phyloP scores from a whole-genome alignment of 2,329 filamentous ascomycete genomes.

The Fusarium aywerte region DNA sequence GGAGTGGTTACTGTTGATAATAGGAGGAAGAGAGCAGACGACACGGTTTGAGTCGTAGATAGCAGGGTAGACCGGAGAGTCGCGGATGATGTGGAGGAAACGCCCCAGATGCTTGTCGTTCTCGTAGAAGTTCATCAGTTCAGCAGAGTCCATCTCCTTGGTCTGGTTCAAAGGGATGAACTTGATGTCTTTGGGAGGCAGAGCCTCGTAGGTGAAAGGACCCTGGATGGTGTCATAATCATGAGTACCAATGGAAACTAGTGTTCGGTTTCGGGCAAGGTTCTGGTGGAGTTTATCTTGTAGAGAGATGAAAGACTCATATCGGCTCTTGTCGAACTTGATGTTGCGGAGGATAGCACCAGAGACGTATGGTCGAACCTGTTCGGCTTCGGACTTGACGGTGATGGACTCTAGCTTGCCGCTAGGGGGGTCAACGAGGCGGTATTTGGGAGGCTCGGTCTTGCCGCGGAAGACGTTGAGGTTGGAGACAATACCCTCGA shows the following conservation, averaged over 20 bases:
- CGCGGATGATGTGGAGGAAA: conserved; percentile 93
- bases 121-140: conserved; percentile 96
- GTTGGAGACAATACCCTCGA: conserved; percentile 95
- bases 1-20: conserved; percentile 97
- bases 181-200: conserved; percentile 89
- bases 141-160: conserved; percentile 84
- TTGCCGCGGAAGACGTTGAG: conserved; percentile 93
- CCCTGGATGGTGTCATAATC: conserved; percentile 93
- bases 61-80: conserved; percentile 93
- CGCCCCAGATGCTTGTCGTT: conserved; percentile 91
- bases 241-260: conserved; percentile 98
- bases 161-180: conserved; percentile 93
- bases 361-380: conserved; percentile 87
- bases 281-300: conserved; percentile 99
- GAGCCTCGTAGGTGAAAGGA: conserved; percentile 95
- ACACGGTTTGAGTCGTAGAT: conserved; percentile 89
- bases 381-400: conserved; percentile 77
- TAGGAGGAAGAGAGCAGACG: conserved; percentile 94
- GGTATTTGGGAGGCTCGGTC: conserved; percentile 80
- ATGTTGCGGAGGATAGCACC: conserved; percentile 90
- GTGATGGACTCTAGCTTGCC: conserved; percentile 83
- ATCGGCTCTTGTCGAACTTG: conserved; percentile 89
- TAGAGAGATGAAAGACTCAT: conserved; percentile 96
- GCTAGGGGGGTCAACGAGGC: conserved; percentile 74
- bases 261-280: conserved; percentile 87